These are phyloP conservation scores for Trypanosoma boissoni DNA, from an alignment of 208 protist genomes.

Conservation along the genomic window DNA sequence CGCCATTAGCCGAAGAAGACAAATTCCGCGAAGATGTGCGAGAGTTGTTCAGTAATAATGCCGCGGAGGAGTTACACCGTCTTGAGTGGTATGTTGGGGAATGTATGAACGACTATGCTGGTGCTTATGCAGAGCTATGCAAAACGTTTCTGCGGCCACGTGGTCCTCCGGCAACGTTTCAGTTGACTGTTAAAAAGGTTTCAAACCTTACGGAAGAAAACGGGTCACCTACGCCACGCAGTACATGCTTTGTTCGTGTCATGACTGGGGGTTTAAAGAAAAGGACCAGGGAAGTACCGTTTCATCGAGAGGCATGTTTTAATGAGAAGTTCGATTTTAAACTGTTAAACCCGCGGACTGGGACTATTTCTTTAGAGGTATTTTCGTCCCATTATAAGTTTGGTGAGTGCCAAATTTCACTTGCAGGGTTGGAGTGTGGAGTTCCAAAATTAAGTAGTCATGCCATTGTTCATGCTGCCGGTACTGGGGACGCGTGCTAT, in stretches of 20 bases:
- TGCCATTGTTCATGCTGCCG: slow-evolving; percentile 64
- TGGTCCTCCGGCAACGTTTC: slow-evolving; percentile 30
- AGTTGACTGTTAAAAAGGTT: slow-evolving; percentile 47
- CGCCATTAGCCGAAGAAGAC: slow-evolving; percentile 46
- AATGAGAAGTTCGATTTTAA: slow-evolving; percentile 50
- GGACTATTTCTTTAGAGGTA: slow-evolving; percentile 46
- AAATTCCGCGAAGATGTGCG: slow-evolving; percentile 55
- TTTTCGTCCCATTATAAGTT: slow-evolving; percentile 46
- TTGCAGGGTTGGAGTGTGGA: slow-evolving; percentile 52
- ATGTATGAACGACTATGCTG: slow-evolving; percentile 31
- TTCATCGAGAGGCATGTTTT: slow-evolving; percentile 50
- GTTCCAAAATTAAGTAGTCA: slow-evolving; percentile 48
- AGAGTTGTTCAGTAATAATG: slow-evolving; percentile 46
- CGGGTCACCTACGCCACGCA: slow-evolving; percentile 33
- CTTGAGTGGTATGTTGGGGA: slow-evolving; percentile 75
- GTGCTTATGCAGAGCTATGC: slow-evolving; percentile 8
- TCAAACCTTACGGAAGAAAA: slow-evolving; percentile 42
- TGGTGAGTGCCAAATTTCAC: slow-evolving; percentile 55
- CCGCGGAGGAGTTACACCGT: slow-evolving; percentile 70
- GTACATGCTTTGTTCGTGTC: slow-evolving; percentile 52
- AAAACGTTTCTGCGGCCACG: slow-evolving; percentile 15
- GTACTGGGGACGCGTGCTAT: slow-evolving; percentile 58
- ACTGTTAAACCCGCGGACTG: slow-evolving; percentile 31
- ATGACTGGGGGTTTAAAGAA: slow-evolving; percentile 26
- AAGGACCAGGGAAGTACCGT: slow-evolving; percentile 33